phyloP scores from a whole-genome alignment of 2,329 filamentous ascomycete genomes.

The Colletotrichum sp. region DNA sequence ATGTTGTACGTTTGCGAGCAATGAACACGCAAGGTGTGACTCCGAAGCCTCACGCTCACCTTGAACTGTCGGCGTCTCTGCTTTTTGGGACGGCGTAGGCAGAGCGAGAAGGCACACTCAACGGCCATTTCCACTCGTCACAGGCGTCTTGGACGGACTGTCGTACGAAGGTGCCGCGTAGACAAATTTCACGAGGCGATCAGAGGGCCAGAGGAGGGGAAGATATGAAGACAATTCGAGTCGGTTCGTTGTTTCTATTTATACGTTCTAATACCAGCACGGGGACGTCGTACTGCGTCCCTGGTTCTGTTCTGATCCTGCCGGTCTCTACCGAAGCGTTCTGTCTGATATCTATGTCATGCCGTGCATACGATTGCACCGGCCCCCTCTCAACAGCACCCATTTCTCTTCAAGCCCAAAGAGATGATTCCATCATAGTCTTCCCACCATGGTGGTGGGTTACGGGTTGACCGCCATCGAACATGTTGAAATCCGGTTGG shows the following conservation, averaged over 20 bases:
- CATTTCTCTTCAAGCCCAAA: background rate
- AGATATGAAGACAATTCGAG: background rate
- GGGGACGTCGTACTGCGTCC: conserved; percentile 21
- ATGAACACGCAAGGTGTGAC: background rate
- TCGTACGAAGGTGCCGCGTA: background rate
- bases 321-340: background rate
- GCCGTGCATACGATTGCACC: background rate
- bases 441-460: background rate
- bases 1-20: conserved; percentile 1
- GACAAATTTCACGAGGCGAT: background rate
- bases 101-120: background rate
- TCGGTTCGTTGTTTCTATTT: conserved; percentile 5
- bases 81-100: background rate
- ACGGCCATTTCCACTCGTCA: background rate
- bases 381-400: background rate
- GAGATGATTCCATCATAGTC: background rate
- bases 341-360: background rate
- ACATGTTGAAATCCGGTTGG: background rate
- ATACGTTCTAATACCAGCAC: conserved; percentile 22
- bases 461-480: background rate
- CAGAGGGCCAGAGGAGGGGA: background rate
- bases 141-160: background rate
- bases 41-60: background rate
- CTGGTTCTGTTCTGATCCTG: conserved; percentile 17
- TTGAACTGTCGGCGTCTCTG: conserved; percentile 1